Evolutionary conservation across 75 land plant species (phyloP), one percentile per base, ranked within the genome.

Genomic region (Ceratopteris richardii): DNA sequence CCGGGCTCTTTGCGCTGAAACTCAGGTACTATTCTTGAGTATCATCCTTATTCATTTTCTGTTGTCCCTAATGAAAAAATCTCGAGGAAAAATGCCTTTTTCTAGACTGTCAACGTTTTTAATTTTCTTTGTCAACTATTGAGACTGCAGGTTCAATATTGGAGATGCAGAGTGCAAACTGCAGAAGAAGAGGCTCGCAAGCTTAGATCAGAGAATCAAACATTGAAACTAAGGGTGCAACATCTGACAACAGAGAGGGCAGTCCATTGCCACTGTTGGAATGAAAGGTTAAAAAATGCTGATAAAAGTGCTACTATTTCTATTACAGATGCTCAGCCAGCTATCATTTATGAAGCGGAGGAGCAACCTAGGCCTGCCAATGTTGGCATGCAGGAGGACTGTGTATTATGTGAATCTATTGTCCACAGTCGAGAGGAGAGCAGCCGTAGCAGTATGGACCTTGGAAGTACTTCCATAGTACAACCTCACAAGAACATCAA

Each of bases 1-100:
- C 27, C 73, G 67, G 33, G 93, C 93, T 3, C 63, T 76, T 17
- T 44, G 65, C 27, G 80, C 84, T 28, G 77, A 81, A 18, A 18
- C 30, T n/a, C 64, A 70, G 29, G 61, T 79, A 26, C 75, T 56
- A 23, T 40, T 74, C 51, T 57, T 78, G n/a, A n/a, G n/a, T 22
- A 22, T n/a, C n/a, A n/a, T n/a, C n/a, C n/a, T n/a, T n/a, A n/a
- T n/a, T n/a, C n/a, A n/a, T n/a, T n/a, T n/a, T n/a, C n/a, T n/a
- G n/a, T n/a, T n/a, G n/a, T n/a, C n/a, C n/a, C n/a, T n/a, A n/a
- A n/a, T n/a, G n/a, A n/a, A n/a, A n/a, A n/a, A n/a, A n/a, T n/a
- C n/a, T n/a, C n/a, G n/a, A n/a, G n/a, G 23, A 51, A 11, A 51
- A 19, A 22, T 18, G 22, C 3, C 5, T 63, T 22, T 24, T 14